Evolutionary conservation across 495 filamentous ascomycete genomes (phyloP), one percentile per base, ranked within the genome.

Genomic region (Neurospora sp.): DNA sequence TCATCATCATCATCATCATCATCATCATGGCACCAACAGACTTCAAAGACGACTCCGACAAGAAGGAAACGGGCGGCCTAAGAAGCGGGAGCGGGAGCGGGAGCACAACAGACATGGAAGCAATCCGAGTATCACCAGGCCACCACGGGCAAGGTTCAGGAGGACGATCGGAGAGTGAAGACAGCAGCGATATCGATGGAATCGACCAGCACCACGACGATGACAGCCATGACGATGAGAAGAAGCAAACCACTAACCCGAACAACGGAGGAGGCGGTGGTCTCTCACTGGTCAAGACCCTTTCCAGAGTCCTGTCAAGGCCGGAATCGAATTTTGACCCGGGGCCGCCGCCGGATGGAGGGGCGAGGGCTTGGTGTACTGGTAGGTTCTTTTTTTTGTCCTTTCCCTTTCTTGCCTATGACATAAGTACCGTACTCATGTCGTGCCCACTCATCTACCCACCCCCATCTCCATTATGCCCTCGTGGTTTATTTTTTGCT

Each of bases 281-380:
- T 8, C 70, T 82, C 7, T 73, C 80, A 9, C 78, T 76, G 11
- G 74, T 76, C 0, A 20, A 82, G 11, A 76, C 70, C 61, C 73
- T 81, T 3, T 80, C 81, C 22, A 72, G 83, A 8, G 84, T 79
- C 35, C 77, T 78, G 31, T 82, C 78, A 22, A 83, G 79, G 48
- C 82, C 83, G 20, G 83, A 81, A 41, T 80, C 79, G 53, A 70
- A 46, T 20, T 82, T 79, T 79, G 81, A 83, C 69, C 84, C 84
- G 0, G 82, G 81, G 2, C 86, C 86, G 39, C 87, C 87, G 3
- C 87, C 87, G 10, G 86, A 89, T 72, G 87, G 87, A 3, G 87
- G 87, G 2, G 72, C 71, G 61, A 74, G 77, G 41, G 87, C 85
- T 20, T 89, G 87, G 86, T 70, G 79, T 2, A 81, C 83, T 38